Evolutionary conservation across 768 basidiomycete genomes (phyloP).

Genomic region (Guyanaporus albipodus): DNA sequence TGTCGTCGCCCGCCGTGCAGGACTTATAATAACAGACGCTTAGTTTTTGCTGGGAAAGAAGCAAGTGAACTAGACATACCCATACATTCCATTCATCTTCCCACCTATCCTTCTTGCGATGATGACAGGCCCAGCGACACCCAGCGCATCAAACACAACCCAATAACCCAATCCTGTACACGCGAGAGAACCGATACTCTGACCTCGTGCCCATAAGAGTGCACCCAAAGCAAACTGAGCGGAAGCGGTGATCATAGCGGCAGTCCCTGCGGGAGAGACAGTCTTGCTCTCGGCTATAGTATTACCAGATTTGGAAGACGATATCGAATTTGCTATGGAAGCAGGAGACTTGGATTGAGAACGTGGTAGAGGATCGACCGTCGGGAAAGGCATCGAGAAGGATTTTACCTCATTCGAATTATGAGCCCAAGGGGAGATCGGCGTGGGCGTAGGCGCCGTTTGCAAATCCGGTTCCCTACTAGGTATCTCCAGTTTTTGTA

Average conservation of each 20-base stretch:
- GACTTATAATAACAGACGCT: conserved; percentile 36
- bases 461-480: conserved; percentile 38
- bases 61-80: conserved; percentile 48
- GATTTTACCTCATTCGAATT: conserved; percentile 39
- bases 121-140: conserved; percentile 47
- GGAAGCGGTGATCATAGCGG: conserved; percentile 21
- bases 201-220: conserved; percentile 84
- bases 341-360: conserved; percentile 25
- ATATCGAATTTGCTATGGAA: conserved; percentile 10
- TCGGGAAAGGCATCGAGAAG: neutral
- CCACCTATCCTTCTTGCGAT: conserved; percentile 36
- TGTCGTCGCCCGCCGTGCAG: conserved; percentile 64
- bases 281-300: conserved; percentile 1
- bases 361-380: conserved; percentile 13
- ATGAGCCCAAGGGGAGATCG: conserved; percentile 66
- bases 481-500: conserved; percentile 4
- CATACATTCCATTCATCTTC: conserved; percentile 43
- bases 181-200: conserved; percentile 80
- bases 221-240: conserved; percentile 65
- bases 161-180: conserved; percentile 94
- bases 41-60: too few species aligned
- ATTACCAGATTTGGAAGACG: neutral
- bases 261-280: conserved; percentile 20
- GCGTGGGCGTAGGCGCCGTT: conserved; percentile 56
- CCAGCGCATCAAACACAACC: conserved; percentile 92